Evolutionary conservation across 139 green algal species (phyloP).

Genomic region (Picochlorum sp.): DNA sequence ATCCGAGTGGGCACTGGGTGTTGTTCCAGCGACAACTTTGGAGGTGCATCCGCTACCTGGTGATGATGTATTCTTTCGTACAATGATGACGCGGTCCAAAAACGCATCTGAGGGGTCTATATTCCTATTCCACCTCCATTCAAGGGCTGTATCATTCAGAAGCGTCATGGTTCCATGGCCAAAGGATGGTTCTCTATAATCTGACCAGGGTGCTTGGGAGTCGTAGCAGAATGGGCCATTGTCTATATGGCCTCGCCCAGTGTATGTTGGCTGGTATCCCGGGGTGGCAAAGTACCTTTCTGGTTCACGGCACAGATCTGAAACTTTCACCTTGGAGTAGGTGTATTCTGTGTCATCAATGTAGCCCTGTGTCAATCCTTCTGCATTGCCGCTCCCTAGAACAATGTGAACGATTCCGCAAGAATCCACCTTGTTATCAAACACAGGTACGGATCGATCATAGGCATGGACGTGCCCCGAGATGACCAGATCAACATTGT

Average conservation of each 20-base stretch:
- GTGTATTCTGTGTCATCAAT: neutral
- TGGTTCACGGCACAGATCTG: neutral
- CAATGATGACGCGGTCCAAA: conserved; percentile 1
- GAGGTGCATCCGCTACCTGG: too few species aligned
- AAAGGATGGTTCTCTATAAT: conserved; percentile 3
- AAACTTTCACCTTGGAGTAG: neutral
- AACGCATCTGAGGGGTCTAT: neutral
- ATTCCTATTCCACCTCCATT: conserved; percentile 5
- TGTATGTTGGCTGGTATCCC: neutral
- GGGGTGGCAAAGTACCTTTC: neutral
- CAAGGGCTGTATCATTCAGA: neutral
- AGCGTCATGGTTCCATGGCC: neutral
- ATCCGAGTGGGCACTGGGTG: neutral
- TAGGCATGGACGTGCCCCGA: neutral
- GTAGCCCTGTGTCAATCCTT: neutral
- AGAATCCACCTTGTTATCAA: neutral
- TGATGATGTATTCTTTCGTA: neutral
- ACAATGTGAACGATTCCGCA: neutral
- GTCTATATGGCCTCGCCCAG: neutral
- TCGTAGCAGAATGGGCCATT: neutral
- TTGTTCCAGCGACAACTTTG: neutral
- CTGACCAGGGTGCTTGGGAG: neutral
- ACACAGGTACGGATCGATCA: neutral
- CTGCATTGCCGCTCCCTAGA: neutral
- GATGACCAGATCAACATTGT: conserved; percentile 64